These are phyloP conservation scores for Citropsis articulata DNA, from an alignment of 345 rosid genomes.

Conservation along the genomic window DNA sequence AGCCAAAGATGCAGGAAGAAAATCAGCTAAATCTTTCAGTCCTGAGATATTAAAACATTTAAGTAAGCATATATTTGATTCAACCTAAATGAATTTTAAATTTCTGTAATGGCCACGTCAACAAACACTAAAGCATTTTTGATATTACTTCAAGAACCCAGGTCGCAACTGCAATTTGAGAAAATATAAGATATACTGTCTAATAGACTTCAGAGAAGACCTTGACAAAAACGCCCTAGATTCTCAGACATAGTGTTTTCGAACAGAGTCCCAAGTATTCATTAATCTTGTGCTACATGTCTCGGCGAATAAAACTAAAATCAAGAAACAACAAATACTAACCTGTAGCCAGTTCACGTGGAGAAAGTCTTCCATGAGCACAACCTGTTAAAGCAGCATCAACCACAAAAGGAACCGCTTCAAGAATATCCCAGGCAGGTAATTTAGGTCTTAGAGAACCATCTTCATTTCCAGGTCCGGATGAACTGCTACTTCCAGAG, in stretches of 20 bases:
- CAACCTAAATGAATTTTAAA: neutral
- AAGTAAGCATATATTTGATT: constrained; percentile 8
- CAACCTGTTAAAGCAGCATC: constrained; percentile 98
- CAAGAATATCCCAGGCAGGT: constrained; percentile 97
- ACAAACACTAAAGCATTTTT: neutral
- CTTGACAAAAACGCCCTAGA: neutral
- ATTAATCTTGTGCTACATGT: neutral
- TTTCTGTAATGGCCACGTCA: constrained; percentile 2
- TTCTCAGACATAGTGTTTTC: neutral
- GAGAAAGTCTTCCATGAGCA: constrained; percentile 89
- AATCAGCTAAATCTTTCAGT: constrained; percentile 92
- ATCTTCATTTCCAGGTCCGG: constrained; percentile 72
- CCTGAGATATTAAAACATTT: constrained; percentile 42
- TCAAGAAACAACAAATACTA: constrained; percentile 19
- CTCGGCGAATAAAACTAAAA: neutral
- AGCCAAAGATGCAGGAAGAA: constrained; percentile 89
- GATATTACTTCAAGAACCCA: neutral
- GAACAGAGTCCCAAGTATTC: neutral
- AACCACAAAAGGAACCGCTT: constrained; percentile 87
- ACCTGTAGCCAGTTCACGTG: constrained; percentile 99
- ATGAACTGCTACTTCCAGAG: constrained; percentile 80
- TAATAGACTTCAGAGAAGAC: neutral
- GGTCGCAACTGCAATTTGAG: neutral
- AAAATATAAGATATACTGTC: constrained; percentile 4
- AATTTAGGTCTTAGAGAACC: constrained; percentile 54